phyloP scores from a whole-genome alignment of 495 filamentous ascomycete species.

The Penicillium goetzii region DNA sequence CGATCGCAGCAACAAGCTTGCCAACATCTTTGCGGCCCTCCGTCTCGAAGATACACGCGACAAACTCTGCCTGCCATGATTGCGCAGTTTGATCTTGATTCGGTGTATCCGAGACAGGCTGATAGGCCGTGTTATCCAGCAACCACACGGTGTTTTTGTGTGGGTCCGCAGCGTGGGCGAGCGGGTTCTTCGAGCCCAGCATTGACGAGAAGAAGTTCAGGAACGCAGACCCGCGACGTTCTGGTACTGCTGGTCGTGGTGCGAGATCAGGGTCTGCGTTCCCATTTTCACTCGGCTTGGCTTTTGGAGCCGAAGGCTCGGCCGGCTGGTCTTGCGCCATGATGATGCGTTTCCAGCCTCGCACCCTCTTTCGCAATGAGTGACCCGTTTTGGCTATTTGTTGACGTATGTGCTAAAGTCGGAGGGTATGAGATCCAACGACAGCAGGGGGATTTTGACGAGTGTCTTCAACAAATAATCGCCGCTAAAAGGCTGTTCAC shows the following conservation, averaged over 20 bases:
- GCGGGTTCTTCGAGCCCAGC: slow-evolving; percentile 35
- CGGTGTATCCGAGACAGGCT: slow-evolving; percentile 35
- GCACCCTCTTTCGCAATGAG: not conserved
- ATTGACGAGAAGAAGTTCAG: slow-evolving; percentile 34
- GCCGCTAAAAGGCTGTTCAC: slow-evolving; percentile 2
- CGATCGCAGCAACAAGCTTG: slow-evolving; percentile 69
- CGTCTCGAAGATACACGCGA: slow-evolving; percentile 76
- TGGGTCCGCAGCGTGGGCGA: slow-evolving; percentile 43
- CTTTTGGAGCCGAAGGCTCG: slow-evolving; percentile 4
- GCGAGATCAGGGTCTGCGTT: not conserved
- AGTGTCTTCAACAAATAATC: not conserved
- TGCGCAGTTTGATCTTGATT: slow-evolving; percentile 31
- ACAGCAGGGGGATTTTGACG: not conserved
- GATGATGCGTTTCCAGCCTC: slow-evolving; percentile 15
- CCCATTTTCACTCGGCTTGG: slow-evolving; percentile 7
- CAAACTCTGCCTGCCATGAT: slow-evolving; percentile 77
- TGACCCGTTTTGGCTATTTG: not conserved
- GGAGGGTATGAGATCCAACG: not conserved
- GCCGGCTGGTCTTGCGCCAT: slow-evolving; percentile 13
- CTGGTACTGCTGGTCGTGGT: slow-evolving; percentile 12
- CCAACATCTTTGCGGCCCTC: slow-evolving; percentile 66
- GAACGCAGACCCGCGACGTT: slow-evolving; percentile 38
- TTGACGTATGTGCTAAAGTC: not conserved
- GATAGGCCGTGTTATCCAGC: slow-evolving; percentile 86
- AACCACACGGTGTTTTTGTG: slow-evolving; percentile 78